Evolutionary conservation across 805 yeast species (phyloP).

Genomic region (Kuraishia molischiana): DNA sequence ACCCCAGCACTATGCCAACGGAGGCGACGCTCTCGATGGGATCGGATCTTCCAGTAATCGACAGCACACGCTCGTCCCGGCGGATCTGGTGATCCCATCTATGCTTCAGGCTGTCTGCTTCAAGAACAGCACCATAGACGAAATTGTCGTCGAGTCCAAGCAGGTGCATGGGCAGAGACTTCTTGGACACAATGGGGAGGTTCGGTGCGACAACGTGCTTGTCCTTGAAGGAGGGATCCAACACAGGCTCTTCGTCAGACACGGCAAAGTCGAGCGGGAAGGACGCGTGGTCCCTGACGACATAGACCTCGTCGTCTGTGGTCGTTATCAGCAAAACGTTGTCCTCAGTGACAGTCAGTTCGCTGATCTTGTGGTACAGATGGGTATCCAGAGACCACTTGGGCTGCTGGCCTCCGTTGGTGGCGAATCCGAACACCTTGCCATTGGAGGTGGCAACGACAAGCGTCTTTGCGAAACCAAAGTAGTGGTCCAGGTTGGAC

Average conservation of each 20-base stretch:
- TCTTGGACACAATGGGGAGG: not conserved
- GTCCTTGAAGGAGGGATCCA: not conserved
- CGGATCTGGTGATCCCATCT: not conserved
- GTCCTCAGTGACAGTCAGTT: conserved; percentile 5
- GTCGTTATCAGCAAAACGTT: not conserved
- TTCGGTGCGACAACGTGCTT: not conserved
- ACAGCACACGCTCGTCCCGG: conserved; percentile 26
- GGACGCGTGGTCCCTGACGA: not conserved
- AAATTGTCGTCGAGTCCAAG: not conserved
- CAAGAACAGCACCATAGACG: not conserved
- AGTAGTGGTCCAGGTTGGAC: conserved; percentile 15
- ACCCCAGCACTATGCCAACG: conserved; percentile 58
- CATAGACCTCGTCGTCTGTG: not conserved
- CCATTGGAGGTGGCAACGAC: conserved; percentile 30
- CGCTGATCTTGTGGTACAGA: not conserved
- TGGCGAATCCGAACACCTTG: conserved; percentile 31
- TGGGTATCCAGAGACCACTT: conserved; percentile 26
- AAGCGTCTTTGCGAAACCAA: conserved; percentile 37
- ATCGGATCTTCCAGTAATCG: conserved; percentile 27
- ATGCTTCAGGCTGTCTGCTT: not conserved
- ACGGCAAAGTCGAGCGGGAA: not conserved
- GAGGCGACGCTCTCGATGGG: conserved; percentile 37
- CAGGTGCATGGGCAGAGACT: not conserved
- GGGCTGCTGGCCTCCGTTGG: conserved; percentile 7
- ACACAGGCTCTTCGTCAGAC: not conserved